phyloP scores from a whole-genome alignment of 768 basidiomycete species.

The Phanerochaete carnosa region DNA sequence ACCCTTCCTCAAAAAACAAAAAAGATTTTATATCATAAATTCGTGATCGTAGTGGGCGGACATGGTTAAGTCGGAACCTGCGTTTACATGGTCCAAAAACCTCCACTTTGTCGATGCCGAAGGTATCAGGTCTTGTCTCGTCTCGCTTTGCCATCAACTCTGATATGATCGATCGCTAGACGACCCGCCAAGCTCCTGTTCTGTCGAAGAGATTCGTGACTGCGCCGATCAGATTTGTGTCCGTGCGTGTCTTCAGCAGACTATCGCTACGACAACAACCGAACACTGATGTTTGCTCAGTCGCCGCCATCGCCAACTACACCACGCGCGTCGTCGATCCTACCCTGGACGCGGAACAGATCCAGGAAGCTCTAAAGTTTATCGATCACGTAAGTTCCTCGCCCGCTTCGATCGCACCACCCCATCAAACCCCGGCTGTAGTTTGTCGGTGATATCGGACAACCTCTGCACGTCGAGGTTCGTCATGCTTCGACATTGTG shows the following conservation, averaged over 20 bases:
- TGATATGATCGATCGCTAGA: slow-evolving; percentile 5
- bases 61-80: slow-evolving; percentile 34
- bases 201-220: slow-evolving; percentile 43
- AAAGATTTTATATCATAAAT: not conserved
- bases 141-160: not conserved
- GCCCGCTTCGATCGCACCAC: not conserved
- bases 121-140: slow-evolving; percentile 13
- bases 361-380: slow-evolving; percentile 51
- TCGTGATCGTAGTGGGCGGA: slow-evolving; percentile 44
- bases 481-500: not conserved
- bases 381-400: slow-evolving; percentile 21
- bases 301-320: slow-evolving; percentile 55
- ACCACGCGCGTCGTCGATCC: slow-evolving; percentile 46
- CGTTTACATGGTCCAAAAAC: slow-evolving; percentile 23
- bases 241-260: slow-evolving; percentile 13
- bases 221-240: slow-evolving; percentile 34
- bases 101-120: slow-evolving; percentile 51
- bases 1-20: not conserved
- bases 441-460: slow-evolving; percentile 25
- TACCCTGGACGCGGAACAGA: slow-evolving; percentile 36
- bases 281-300: slow-evolving; percentile 20
- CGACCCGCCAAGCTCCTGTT: slow-evolving; percentile 46
- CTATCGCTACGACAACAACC: not conserved
- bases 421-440: not conserved
- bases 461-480: slow-evolving; percentile 24